Evolutionary conservation across 1,284 basidiomycete species (phyloP).

Genomic region (Pascua guehoae): DNA sequence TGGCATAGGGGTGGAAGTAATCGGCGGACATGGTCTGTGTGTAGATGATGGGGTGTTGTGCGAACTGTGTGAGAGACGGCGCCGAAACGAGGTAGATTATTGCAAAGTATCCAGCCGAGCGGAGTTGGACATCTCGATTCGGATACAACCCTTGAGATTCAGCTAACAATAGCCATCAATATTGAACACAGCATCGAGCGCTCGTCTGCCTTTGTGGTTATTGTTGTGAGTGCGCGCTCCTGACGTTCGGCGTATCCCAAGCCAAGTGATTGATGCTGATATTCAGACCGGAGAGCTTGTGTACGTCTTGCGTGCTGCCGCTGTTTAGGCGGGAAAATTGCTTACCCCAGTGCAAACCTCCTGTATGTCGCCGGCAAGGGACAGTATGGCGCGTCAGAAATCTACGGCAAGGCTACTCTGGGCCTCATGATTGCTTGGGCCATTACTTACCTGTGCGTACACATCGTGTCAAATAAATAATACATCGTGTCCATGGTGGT

Average conservation of each 20-base stretch:
- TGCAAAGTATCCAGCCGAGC: no score
- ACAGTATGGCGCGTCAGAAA: conserved; percentile 20
- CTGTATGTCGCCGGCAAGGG: conserved; percentile 9
- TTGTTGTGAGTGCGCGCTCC: conserved; percentile 30
- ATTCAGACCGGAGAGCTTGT: conserved; percentile 31
- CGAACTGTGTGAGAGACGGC: no score
- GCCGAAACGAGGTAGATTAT: no score
- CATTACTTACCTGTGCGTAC: conserved; percentile 48
- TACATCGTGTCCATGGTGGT: background rate
- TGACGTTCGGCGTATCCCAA: background rate
- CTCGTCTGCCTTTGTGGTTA: conserved; percentile 46
- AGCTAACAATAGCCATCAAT: conserved; percentile 41
- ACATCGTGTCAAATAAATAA: background rate
- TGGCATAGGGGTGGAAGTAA: no score
- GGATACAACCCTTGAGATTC: background rate
- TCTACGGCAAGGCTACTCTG: conserved; percentile 44
- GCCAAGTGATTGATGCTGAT: background rate
- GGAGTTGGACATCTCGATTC: no score
- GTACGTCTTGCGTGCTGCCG: conserved; percentile 6
- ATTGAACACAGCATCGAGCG: conserved; percentile 52
- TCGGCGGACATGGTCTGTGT: no score
- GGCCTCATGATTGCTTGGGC: conserved; percentile 51
- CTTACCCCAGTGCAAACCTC: conserved; percentile 7
- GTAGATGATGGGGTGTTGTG: no score
- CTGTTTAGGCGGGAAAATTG: no score